Conservation (phyloP, 768 basidiomycete species). For the Wakefieldia striispora region DNA sequence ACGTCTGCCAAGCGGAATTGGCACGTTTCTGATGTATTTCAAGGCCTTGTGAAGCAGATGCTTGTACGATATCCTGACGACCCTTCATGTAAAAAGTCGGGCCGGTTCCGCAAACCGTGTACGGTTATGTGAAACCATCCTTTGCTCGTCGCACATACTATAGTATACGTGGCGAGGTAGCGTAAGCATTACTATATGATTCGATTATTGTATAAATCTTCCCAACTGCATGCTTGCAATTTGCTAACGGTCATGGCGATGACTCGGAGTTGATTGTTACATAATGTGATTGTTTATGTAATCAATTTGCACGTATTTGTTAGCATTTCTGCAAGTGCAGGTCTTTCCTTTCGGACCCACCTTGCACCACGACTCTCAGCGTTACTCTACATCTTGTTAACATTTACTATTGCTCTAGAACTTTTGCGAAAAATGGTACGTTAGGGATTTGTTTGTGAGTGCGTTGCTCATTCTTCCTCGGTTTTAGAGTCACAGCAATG, state of each 20-base stretch:
- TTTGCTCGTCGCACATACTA: not conserved
- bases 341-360: too few species aligned
- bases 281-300: slow-evolving; percentile 1
- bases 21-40: slow-evolving; percentile 77
- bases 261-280: not conserved
- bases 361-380: slow-evolving; percentile 24
- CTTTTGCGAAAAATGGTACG: slow-evolving; percentile 21
- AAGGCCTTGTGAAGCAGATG: slow-evolving; percentile 76
- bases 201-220: slow-evolving; percentile 13
- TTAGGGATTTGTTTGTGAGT: not conserved
- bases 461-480: not conserved
- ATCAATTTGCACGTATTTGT: slow-evolving; percentile 10
- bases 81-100: slow-evolving; percentile 28
- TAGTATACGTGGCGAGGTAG: slow-evolving; percentile 3
- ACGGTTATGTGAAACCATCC: slow-evolving; percentile 36
- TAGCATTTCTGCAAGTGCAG: slow-evolving; percentile 16
- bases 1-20: slow-evolving; percentile 86
- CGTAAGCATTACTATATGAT: slow-evolving; percentile 5
- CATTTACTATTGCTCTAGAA: not conserved
- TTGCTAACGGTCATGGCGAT: too few species aligned
- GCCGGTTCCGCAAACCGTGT: slow-evolving; percentile 31
- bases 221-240: too few species aligned
- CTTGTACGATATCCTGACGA: slow-evolving; percentile 58
- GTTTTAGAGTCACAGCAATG: slow-evolving; percentile 32
- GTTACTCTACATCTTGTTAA: slow-evolving; percentile 1